Evolutionary conservation across 176 grass and related monocot species (phyloP).

Genomic region (Carex scoparia): DNA sequence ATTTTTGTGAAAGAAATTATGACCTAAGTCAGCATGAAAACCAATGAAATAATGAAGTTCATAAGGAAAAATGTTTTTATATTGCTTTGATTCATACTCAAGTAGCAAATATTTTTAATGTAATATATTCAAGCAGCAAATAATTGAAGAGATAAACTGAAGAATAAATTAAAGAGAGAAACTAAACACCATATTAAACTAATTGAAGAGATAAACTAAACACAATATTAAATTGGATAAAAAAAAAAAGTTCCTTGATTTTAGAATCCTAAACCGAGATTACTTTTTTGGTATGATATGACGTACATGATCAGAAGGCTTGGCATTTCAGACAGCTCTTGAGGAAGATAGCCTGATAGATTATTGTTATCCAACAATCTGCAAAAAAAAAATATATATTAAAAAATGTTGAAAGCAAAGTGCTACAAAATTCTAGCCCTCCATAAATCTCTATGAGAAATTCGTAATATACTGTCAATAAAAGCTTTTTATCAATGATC

Average conservation of each 20-base stretch:
- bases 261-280: neutral
- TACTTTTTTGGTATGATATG: neutral
- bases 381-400: conserved; percentile 15
- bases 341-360: conserved; percentile 60
- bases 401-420: neutral
- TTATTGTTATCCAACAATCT: conserved; percentile 79
- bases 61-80: neutral
- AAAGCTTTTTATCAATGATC: neutral
- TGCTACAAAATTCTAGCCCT: neutral
- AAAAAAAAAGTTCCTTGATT: neutral
- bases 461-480: neutral
- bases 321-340: conserved; percentile 40
- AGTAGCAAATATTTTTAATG: neutral
- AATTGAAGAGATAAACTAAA: neutral
- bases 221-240: neutral
- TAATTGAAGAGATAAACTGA: neutral
- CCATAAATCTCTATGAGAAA: neutral
- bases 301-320: conserved; percentile 22
- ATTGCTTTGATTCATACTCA: neutral
- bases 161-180: neutral
- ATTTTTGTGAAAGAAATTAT: neutral
- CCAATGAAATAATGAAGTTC: neutral
- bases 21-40: neutral
- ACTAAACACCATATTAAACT: neutral
- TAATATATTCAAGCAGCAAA: neutral